Evolutionary conservation across 345 rosid species (phyloP).

Genomic region (Euphorbia peplus): DNA sequence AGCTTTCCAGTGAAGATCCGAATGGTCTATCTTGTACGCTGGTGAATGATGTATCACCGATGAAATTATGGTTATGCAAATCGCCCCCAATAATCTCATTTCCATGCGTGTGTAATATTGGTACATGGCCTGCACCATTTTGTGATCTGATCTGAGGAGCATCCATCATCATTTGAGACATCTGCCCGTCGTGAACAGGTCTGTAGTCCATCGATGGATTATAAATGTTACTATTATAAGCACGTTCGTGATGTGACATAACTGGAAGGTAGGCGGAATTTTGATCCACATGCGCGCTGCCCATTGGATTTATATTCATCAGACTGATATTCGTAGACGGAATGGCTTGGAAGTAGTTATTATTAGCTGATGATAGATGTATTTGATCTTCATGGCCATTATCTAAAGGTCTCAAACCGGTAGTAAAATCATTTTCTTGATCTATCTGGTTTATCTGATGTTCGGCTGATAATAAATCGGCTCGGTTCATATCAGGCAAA

Average conservation of each 20-base stretch:
- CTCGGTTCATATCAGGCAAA: conserved; percentile 61
- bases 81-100: conserved; percentile 37
- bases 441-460: conserved; percentile 32
- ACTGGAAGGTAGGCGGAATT: conserved; percentile 49
- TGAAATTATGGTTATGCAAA: conserved; percentile 37
- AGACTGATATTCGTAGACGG: conserved; percentile 41
- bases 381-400: conserved; percentile 39
- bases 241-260: conserved; percentile 39
- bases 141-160: conserved; percentile 37
- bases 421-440: conserved; percentile 35
- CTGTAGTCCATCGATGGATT: conserved; percentile 46
- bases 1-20: conserved; percentile 51
- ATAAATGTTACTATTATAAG: conserved; percentile 35
- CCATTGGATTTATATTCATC: conserved; percentile 34
- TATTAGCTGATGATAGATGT: conserved; percentile 33
- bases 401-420: conserved; percentile 34
- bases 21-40: conserved; percentile 56
- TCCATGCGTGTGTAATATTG: conserved; percentile 38
- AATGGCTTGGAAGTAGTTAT: conserved; percentile 41
- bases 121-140: conserved; percentile 31
- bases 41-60: conserved; percentile 41
- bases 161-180: conserved; percentile 38
- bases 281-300: conserved; percentile 50
- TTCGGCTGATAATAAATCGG: conserved; percentile 41
- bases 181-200: conserved; percentile 39